These are phyloP conservation scores for Apophysomyces variabilis DNA, from an alignment of 371 early-diverging fungal species.

Conservation along the genomic window DNA sequence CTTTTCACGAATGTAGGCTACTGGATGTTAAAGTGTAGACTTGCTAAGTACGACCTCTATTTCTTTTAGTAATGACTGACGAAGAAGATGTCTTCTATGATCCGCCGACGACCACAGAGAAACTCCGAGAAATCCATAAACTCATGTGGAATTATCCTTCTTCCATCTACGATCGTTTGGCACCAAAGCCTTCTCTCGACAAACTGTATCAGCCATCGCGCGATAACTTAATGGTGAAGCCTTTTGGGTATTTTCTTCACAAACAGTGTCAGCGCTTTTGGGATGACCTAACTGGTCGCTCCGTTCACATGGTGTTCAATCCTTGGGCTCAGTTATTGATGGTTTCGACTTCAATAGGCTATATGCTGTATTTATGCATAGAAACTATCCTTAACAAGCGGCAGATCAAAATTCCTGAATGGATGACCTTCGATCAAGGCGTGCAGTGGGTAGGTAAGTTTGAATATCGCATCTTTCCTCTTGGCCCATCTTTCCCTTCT, in stretches of 20 bases:
- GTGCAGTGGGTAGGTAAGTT: neutral
- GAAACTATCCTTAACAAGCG: slow-evolving; percentile 32
- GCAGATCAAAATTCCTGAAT: slow-evolving; percentile 24
- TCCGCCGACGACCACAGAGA: slow-evolving; percentile 21
- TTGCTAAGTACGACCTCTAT: neutral
- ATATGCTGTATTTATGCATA: slow-evolving; percentile 13
- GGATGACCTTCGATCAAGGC: neutral
- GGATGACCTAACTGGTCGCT: slow-evolving; percentile 30
- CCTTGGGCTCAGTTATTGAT: slow-evolving; percentile 24
- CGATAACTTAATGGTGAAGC: neutral
- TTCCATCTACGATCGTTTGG: slow-evolving; percentile 28
- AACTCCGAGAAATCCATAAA: slow-evolving; percentile 32
- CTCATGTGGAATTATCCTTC: slow-evolving; percentile 32
- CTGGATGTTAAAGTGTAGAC: neutral
- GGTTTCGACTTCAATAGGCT: slow-evolving; percentile 11
- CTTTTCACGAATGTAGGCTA: slow-evolving; percentile 38
- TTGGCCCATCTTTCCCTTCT: too few species aligned
- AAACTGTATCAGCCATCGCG: slow-evolving; percentile 1
- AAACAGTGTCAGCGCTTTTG: slow-evolving; percentile 23
- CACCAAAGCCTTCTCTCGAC: slow-evolving; percentile 1
- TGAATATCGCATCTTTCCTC: too few species aligned
- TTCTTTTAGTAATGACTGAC: slow-evolving; percentile 21
- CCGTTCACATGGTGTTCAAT: slow-evolving; percentile 32
- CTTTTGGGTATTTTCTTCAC: slow-evolving; percentile 28
- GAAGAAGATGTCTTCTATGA: slow-evolving; percentile 16